These are phyloP conservation scores for Linum trigynum DNA, from an alignment of 345 rosid species.

Conservation along the genomic window DNA sequence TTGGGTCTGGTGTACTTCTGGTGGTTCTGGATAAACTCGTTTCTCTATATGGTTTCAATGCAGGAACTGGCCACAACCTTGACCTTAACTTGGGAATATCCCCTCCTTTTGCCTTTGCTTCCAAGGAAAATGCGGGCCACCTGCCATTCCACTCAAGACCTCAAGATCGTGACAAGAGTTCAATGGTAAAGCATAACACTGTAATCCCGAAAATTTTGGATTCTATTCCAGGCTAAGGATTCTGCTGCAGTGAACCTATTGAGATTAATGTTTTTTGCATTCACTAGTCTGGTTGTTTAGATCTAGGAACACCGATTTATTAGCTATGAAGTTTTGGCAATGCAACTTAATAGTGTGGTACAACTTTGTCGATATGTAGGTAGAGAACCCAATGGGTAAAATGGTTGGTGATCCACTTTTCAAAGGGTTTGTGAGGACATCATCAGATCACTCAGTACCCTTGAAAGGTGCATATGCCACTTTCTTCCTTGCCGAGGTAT, in stretches of 20 bases:
- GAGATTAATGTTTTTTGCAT: background rate
- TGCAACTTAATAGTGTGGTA: background rate
- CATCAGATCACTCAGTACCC: slow-evolving; percentile 41
- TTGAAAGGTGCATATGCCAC: slow-evolving; percentile 35
- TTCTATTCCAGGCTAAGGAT: background rate
- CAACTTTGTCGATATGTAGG: slow-evolving; percentile 26
- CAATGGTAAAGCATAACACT: slow-evolving; percentile 31
- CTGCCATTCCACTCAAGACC: slow-evolving; percentile 34
- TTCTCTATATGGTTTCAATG: slow-evolving; percentile 7
- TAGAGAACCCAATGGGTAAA: slow-evolving; percentile 33
- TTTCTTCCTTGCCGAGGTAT: slow-evolving; percentile 52
- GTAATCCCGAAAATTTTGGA: background rate
- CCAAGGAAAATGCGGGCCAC: slow-evolving; percentile 36
- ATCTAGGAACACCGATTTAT: background rate
- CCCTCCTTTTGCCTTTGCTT: slow-evolving; percentile 27
- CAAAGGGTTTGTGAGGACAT: slow-evolving; percentile 38
- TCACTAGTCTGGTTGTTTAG: background rate
- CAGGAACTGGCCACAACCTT: slow-evolving; percentile 28
- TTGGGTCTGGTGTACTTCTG: background rate
- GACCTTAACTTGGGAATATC: slow-evolving; percentile 59
- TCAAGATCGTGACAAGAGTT: slow-evolving; percentile 24
- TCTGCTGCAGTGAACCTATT: background rate
- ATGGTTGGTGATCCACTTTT: slow-evolving; percentile 31
- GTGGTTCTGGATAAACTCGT: background rate
- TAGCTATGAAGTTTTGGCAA: background rate